These are phyloP conservation scores for Penicillium goetzii DNA, from an alignment of 495 filamentous ascomycete genomes.

Conservation along the genomic window DNA sequence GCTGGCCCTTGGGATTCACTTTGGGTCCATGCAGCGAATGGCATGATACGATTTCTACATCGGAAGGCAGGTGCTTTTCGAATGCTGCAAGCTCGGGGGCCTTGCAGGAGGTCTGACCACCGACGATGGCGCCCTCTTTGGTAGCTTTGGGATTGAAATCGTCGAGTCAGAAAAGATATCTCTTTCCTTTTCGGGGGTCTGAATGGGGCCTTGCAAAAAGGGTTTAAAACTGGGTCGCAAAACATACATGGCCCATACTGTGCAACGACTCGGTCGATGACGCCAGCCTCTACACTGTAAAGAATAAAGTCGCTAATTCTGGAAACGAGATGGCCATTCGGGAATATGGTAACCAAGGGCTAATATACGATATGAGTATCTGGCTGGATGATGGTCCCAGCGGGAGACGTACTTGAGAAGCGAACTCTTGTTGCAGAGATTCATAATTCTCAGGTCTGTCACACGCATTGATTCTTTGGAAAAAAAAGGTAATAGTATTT, in stretches of 20 bases:
- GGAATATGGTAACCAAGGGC: constrained; percentile 63
- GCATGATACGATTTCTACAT: constrained; percentile 94
- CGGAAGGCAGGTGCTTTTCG: constrained; percentile 80
- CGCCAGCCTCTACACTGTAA: constrained; percentile 94
- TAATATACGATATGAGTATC: constrained; percentile 49
- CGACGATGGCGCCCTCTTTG: constrained; percentile 89
- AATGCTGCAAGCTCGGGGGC: constrained; percentile 94
- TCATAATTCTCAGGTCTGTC: constrained; percentile 85
- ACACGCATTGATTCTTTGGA: constrained; percentile 85
- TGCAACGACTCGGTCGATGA: constrained; percentile 81
- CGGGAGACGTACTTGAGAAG: constrained; percentile 62
- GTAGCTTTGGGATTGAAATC: constrained; percentile 64
- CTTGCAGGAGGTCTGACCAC: constrained; percentile 98
- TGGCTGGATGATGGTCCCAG: constrained; percentile 39
- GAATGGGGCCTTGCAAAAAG: constrained; percentile 5
- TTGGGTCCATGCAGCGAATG: constrained; percentile 95
- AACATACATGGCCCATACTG: constrained; percentile 88
- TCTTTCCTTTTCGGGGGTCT: not conserved
- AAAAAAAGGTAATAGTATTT: constrained; percentile 16
- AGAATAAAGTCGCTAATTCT: constrained; percentile 95
- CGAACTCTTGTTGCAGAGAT: constrained; percentile 74
- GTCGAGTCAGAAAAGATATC: constrained; percentile 34
- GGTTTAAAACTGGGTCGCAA: constrained; percentile 24
- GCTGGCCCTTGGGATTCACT: constrained; percentile 84
- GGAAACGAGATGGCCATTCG: constrained; percentile 93